phyloP scores from a whole-genome alignment of 495 filamentous ascomycete genomes.

The Hypoxylon fuscum region DNA sequence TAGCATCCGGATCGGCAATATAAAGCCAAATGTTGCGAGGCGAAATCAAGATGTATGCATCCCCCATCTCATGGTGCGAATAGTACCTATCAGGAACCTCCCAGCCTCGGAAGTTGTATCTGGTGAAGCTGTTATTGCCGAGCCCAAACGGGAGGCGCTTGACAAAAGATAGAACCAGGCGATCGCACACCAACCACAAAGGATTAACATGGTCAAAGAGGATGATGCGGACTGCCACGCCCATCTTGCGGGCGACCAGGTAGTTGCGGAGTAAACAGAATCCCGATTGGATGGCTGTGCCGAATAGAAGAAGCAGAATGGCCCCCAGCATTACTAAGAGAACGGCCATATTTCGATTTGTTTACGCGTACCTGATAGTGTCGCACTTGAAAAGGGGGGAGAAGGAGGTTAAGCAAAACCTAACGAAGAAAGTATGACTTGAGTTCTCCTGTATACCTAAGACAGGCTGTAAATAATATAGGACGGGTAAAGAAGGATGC shows the following conservation, averaged over 20 bases:
- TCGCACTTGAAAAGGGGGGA: neutral
- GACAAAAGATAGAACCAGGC: slow-evolving; percentile 25
- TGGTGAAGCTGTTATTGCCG: slow-evolving; percentile 40
- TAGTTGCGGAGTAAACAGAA: slow-evolving; percentile 31
- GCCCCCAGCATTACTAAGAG: slow-evolving; percentile 10
- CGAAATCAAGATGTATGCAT: slow-evolving; percentile 51
- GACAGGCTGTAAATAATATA: neutral
- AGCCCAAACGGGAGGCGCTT: slow-evolving; percentile 22
- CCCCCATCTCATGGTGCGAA: slow-evolving; percentile 52
- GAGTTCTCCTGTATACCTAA: neutral
- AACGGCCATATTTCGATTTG: slow-evolving; percentile 3
- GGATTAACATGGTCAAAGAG: slow-evolving; percentile 43
- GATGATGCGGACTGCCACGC: slow-evolving; percentile 48
- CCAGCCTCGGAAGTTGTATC: slow-evolving; percentile 48
- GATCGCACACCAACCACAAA: slow-evolving; percentile 42
- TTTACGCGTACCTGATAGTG: neutral
- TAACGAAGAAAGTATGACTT: neutral
- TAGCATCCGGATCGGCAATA: slow-evolving; percentile 51
- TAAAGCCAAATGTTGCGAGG: slow-evolving; percentile 51
- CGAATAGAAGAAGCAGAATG: slow-evolving; percentile 5
- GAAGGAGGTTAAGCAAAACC: neutral
- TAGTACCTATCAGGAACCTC: slow-evolving; percentile 47
- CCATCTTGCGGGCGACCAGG: slow-evolving; percentile 31
- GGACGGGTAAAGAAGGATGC: neutral
- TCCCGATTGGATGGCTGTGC: slow-evolving; percentile 10